Evolutionary conservation across 805 yeast species (phyloP).

Genomic region (Candida germanica): DNA sequence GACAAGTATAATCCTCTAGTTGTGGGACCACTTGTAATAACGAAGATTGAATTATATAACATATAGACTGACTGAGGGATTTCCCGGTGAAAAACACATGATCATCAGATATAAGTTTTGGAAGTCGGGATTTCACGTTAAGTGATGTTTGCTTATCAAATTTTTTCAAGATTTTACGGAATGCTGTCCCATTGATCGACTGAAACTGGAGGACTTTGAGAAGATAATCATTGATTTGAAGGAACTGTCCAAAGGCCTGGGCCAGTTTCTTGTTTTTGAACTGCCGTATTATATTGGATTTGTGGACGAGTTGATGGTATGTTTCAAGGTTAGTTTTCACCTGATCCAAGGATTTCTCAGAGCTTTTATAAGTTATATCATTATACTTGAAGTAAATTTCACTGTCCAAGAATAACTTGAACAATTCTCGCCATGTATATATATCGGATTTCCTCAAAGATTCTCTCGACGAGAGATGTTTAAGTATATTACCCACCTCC

Average conservation of each 20-base stretch:
- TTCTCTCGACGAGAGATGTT: slow-evolving; percentile 33
- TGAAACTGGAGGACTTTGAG: slow-evolving; percentile 59
- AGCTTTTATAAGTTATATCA: slow-evolving; percentile 38
- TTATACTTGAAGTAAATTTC: slow-evolving; percentile 59
- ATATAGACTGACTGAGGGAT: slow-evolving; percentile 52
- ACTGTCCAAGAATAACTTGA: slow-evolving; percentile 60
- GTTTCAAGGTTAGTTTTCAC: slow-evolving; percentile 42
- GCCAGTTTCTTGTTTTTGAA: slow-evolving; percentile 48
- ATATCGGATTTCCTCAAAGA: slow-evolving; percentile 46
- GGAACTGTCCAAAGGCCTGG: slow-evolving; percentile 47
- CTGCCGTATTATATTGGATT: slow-evolving; percentile 30
- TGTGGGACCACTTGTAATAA: slow-evolving; percentile 64
- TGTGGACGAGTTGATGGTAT: slow-evolving; percentile 40
- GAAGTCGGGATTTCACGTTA: slow-evolving; percentile 45
- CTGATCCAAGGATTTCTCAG: slow-evolving; percentile 45
- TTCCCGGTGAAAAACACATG: slow-evolving; percentile 44
- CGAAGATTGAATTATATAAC: slow-evolving; percentile 52
- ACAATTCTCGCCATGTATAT: slow-evolving; percentile 68
- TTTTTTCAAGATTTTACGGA: slow-evolving; percentile 66
- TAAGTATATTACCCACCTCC: slow-evolving; percentile 36
- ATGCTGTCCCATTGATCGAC: slow-evolving; percentile 59
- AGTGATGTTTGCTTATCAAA: slow-evolving; percentile 71
- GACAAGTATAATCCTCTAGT: slow-evolving; percentile 72
- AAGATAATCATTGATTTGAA: slow-evolving; percentile 51
- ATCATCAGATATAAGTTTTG: slow-evolving; percentile 39